Base-by-base conservation (phyloP, 2,329 filamentous ascomycete species). In the Alternaria brassicae region DNA sequence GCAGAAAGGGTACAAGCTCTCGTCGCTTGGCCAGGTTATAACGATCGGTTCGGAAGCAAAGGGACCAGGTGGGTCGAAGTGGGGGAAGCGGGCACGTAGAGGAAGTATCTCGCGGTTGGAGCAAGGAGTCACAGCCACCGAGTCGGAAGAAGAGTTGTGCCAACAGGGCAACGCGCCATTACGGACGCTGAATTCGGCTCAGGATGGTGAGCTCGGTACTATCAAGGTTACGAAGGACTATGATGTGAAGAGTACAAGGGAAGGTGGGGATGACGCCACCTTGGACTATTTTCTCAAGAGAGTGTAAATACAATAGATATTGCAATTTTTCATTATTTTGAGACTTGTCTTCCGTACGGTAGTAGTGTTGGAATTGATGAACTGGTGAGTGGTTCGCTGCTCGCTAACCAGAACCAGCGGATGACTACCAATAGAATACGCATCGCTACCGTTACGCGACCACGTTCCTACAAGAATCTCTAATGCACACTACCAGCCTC, bases 61-160 rank as follows among this genome's bases (percentile, higher is more conserved):
- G 8, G 44, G 28, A n/a, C 19, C 19, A 30, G 5, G 44, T 15
- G 28, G 28, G 7, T 17, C 44, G 17, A 34, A 13, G 13, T 48
- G 44, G 44, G 44, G 44, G 13, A 48, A 34, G 19, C 34, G 15
- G 19, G 28, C 30, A 9, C 44, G 17, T 21, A 48, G 44, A 34
- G 44, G 44, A 32, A 48, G 44, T 32, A 48, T 48, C 28, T 34
- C 44, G 15, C 44, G 44, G 28, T 34, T 48, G 44, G 44, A 48
- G 15, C 44, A 48, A 48, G 44, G 44, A 12, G 44, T 48, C 9
- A 34, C 28, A n/a, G 44, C 44, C 4, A 48, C 44, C 6, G 44
- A 48, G 19, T 48, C 44, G 13, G 44, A 48, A 48, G 44, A 48
- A n/a, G 44, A 48, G 30, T 21, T 48, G 44, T 48, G 44, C 21